Evolutionary conservation across 306 rosid species (phyloP).

Genomic region (Citrullus amarus): DNA sequence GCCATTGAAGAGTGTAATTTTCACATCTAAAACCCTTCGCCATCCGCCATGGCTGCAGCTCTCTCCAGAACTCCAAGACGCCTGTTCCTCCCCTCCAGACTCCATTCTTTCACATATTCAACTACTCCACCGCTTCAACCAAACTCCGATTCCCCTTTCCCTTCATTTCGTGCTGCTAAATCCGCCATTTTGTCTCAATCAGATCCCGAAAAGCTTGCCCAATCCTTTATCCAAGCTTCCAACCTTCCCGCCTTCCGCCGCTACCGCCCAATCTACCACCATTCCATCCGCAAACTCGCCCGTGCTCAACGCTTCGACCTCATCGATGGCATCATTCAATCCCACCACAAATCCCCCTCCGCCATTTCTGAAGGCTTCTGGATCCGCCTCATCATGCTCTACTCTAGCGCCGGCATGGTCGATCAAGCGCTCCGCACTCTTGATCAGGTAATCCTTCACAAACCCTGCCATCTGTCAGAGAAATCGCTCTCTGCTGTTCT

Average conservation of each 20-base stretch:
- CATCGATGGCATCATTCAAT: conserved; percentile 2
- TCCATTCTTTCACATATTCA: neutral
- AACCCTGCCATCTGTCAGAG: conserved; percentile 9
- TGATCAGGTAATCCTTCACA: neutral
- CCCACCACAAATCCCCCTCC: conserved; percentile 1
- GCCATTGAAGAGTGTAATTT: neutral
- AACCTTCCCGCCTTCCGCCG: conserved; percentile 9
- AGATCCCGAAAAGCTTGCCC: conserved; percentile 13
- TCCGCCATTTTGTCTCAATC: conserved; percentile 15
- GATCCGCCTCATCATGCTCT: conserved; percentile 17
- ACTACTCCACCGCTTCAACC: neutral
- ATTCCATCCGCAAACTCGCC: conserved; percentile 13
- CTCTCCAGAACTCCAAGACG: conserved; percentile 1
- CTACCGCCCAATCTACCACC: conserved; percentile 14
- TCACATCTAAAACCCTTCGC: neutral
- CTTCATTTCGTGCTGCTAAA: conserved; percentile 11
- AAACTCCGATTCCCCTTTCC: neutral
- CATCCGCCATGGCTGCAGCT: conserved; percentile 4
- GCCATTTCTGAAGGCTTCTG: conserved; percentile 11
- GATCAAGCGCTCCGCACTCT: conserved; percentile 7
- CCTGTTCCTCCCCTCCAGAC: neutral
- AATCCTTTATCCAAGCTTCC: conserved; percentile 2
- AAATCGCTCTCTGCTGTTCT: conserved; percentile 16
- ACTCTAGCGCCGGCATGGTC: conserved; percentile 8
- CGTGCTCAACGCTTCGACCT: conserved; percentile 15